Conservation (phyloP, 768 basidiomycete genomes). For the Panaeolus papilionaceus region DNA sequence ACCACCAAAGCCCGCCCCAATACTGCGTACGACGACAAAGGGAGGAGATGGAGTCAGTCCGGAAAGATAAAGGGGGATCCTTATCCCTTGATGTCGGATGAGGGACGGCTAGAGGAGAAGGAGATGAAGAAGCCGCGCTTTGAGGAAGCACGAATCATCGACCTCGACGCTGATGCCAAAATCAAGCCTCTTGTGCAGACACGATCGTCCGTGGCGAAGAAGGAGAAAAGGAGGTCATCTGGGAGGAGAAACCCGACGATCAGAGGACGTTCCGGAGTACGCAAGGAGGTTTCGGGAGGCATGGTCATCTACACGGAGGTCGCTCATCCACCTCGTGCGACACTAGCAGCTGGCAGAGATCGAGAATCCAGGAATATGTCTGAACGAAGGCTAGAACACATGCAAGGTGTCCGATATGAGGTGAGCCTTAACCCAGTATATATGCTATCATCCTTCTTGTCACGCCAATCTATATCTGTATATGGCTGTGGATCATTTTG, state of each 20-base stretch:
- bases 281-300: constrained; percentile 36
- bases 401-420: not conserved
- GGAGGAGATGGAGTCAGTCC: constrained; percentile 14
- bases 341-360: constrained; percentile 2
- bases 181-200: not conserved
- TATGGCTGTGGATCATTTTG: not conserved
- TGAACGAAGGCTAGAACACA: constrained; percentile 4
- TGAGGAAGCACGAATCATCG: constrained; percentile 6
- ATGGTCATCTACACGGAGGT: constrained; percentile 34
- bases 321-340: constrained; percentile 18
- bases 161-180: constrained; percentile 10
- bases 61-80: not conserved
- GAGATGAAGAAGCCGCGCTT: constrained; percentile 19
- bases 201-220: not conserved
- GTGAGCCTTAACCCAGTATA: constrained; percentile 5
- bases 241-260: not conserved
- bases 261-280: constrained; percentile 15
- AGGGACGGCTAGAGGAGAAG: constrained; percentile 15
- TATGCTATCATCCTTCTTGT: not conserved
- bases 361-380: constrained; percentile 15
- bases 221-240: not conserved
- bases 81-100: not conserved
- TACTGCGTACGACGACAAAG: constrained; percentile 3
- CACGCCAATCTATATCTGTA: not conserved
- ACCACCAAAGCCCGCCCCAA: constrained; percentile 4